These are phyloP conservation scores for Cerrena zonata DNA, from an alignment of 1,284 basidiomycete genomes.

Conservation along the genomic window DNA sequence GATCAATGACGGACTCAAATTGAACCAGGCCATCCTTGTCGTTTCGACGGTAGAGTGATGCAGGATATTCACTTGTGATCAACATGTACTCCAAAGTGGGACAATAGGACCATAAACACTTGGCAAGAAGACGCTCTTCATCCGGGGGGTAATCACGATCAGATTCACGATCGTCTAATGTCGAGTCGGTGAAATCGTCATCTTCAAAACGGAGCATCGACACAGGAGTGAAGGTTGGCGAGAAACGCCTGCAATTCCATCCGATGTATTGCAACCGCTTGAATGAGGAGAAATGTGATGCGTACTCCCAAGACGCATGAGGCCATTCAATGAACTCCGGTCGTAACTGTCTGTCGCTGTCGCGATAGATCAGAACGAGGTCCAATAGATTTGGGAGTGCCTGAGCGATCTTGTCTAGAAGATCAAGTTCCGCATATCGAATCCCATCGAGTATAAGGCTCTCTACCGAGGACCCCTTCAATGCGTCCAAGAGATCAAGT, in stretches of 20 bases:
- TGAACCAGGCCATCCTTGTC: too few relatives aligned
- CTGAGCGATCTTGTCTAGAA: conserved; percentile 9
- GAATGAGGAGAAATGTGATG: conserved; percentile 7
- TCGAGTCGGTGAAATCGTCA: too few relatives aligned
- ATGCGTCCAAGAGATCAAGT: neutral
- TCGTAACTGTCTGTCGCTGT: neutral
- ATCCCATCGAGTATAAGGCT: conserved; percentile 12
- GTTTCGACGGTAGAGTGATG: too few relatives aligned
- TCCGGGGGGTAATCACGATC: too few relatives aligned
- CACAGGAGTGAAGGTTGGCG: too few relatives aligned
- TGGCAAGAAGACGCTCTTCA: too few relatives aligned
- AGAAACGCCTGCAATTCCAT: conserved; percentile 11
- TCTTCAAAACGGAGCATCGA: too few relatives aligned
- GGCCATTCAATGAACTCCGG: conserved; percentile 6
- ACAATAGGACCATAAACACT: too few relatives aligned
- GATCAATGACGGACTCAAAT: too few relatives aligned
- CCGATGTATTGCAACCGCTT: conserved; percentile 8
- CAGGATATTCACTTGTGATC: too few relatives aligned
- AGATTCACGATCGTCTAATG: too few relatives aligned
- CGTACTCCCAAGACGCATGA: conserved; percentile 11
- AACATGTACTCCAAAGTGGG: too few relatives aligned
- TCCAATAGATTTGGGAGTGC: conserved; percentile 13
- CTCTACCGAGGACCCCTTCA: conserved; percentile 6
- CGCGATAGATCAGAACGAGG: conserved; percentile 12
- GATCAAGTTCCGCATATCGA: conserved; percentile 2